phyloP scores from a whole-genome alignment of 805 yeast genomes.

The Candida dendrica region DNA sequence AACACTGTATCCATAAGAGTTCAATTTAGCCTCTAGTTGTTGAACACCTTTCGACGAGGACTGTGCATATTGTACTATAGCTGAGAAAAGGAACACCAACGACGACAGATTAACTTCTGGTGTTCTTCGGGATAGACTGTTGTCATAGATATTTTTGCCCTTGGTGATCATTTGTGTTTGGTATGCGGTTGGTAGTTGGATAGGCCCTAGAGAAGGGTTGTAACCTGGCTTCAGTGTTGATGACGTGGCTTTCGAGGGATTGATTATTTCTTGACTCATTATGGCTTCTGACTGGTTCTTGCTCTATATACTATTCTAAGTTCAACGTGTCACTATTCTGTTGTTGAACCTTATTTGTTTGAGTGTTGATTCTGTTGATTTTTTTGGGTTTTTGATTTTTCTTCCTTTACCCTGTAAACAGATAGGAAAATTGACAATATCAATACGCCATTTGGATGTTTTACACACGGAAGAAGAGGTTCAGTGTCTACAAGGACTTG shows the following conservation, averaged over 20 bases:
- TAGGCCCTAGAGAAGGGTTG: conserved; percentile 22
- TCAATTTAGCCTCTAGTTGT: conserved; percentile 56
- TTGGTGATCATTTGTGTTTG: conserved; percentile 9
- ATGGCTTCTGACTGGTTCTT: background rate
- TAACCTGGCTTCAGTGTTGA: conserved; percentile 16
- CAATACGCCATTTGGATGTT: conserved; percentile 6
- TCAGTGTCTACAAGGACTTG: conserved; percentile 1
- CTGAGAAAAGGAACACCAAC: conserved; percentile 62
- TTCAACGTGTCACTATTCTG: too few species aligned
- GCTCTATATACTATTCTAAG: too few species aligned
- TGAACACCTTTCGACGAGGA: conserved; percentile 57
- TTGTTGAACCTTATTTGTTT: too few species aligned
- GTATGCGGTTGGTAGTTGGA: conserved; percentile 20
- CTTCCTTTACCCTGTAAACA: background rate
- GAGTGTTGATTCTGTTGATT: background rate
- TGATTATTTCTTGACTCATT: conserved; percentile 11
- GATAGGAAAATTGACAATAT: too few species aligned
- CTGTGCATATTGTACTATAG: conserved; percentile 61
- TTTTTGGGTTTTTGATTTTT: background rate
- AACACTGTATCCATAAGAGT: conserved; percentile 68
- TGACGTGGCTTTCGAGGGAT: conserved; percentile 16
- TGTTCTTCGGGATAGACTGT: conserved; percentile 55
- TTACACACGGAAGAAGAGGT: conserved; percentile 12
- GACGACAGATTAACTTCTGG: conserved; percentile 64
- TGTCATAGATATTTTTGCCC: conserved; percentile 47